Evolutionary conservation across 176 grass and related monocot species (phyloP).

Genomic region (Lolium perenne): DNA sequence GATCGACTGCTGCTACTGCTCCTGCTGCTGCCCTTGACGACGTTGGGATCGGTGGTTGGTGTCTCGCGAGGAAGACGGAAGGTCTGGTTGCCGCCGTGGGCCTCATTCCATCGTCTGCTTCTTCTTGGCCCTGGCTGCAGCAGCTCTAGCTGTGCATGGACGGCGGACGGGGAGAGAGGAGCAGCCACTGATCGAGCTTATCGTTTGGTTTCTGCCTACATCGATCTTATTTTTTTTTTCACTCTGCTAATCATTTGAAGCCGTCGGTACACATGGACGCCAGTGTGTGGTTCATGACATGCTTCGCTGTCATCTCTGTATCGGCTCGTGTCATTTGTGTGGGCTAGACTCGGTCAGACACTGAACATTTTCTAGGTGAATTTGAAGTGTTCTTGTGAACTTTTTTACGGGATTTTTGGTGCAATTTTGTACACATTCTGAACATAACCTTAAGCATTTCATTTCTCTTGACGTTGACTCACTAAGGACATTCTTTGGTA

Average conservation of each 20-base stretch:
- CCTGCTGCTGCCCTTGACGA: background rate
- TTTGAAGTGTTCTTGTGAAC: background rate
- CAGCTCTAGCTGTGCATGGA: constrained; percentile 30
- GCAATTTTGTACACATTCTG: background rate
- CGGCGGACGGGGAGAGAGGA: background rate
- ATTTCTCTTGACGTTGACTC: background rate
- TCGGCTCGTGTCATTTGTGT: background rate
- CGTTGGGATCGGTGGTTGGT: background rate
- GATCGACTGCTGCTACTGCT: background rate
- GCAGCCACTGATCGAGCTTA: constrained; percentile 46
- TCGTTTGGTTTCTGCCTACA: constrained; percentile 9
- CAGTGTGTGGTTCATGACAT: constrained; percentile 21
- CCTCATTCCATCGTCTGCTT: constrained; percentile 48
- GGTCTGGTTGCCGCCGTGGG: constrained; percentile 25
- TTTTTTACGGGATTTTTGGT: background rate
- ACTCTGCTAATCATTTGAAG: background rate
- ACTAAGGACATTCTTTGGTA: background rate
- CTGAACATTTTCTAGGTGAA: background rate
- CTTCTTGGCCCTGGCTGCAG: constrained; percentile 10
- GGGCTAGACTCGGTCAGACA: background rate
- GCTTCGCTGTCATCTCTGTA: constrained; percentile 20
- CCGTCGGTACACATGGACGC: background rate
- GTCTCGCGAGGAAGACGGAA: constrained; percentile 1
- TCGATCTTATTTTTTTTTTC: background rate
- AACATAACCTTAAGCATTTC: background rate